Base-by-base conservation (phyloP, 2,329 filamentous ascomycete species). In the Exophiala sideris region DNA sequence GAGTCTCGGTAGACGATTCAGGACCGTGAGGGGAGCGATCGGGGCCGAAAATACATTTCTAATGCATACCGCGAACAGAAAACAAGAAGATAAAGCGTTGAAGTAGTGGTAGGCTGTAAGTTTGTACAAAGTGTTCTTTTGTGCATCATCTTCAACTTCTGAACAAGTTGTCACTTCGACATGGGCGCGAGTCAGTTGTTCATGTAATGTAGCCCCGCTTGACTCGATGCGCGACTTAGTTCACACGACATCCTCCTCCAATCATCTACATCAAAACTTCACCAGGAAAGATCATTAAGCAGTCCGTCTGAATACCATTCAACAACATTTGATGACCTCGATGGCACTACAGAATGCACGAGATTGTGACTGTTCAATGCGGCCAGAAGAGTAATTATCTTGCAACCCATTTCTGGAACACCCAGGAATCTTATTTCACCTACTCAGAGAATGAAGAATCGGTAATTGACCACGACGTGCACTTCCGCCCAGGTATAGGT, bases 391-490 rank as follows among this genome's bases (percentile, higher is more conserved):
- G 88, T 70, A 99, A 99, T 71, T 95, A 96, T 66, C 76, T 95
- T 18, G 91, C 88, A 29, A 95, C 91, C 0, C 94, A 99, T 75
- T 99, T 96, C 71, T 99, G 94, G 94, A 99, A 99, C 66, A 79
- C 88, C 5, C 92, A 96, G 88, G 94, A 99, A 78, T 96, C 92
- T 1, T 99, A 99, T 73, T 97, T 97, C 68, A 96, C 91, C 11
- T 97, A 96, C 66, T 79, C 78, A 1, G 76, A 81, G 42, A 77
- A 85, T 58, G 77, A 88, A 67, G 79, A 83, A 63, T 81, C 81
- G 5, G 79, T 82, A 0, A 76, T 95, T 58, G 82, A 95, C 65
- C 89, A 95, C 76, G 86, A 95, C 70, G 78, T 97, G 47, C 90
- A 95, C 69, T 99, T 96, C 74, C 82, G 92, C 12, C 80, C 88